These are phyloP conservation scores for Digitaria exilis DNA, from an alignment of 202 grass and related monocot species.

Conservation along the genomic window DNA sequence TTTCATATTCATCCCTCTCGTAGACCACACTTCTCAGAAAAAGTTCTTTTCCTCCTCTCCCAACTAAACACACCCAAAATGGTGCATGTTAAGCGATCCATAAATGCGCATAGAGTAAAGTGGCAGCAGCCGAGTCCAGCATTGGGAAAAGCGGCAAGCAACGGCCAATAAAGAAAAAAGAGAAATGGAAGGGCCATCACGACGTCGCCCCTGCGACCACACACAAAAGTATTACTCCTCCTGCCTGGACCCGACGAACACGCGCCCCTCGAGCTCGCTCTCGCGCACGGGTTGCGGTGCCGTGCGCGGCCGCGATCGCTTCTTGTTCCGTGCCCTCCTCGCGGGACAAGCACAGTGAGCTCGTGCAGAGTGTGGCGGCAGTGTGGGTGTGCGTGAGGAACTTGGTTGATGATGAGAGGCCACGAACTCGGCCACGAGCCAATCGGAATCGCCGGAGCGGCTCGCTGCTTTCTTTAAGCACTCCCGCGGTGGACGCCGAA, in stretches of 20 bases:
- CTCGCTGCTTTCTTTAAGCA: slow-evolving; percentile 40
- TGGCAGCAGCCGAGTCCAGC: not conserved
- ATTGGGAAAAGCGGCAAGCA: slow-evolving; percentile 52
- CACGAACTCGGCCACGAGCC: slow-evolving; percentile 63
- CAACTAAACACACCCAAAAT: no score
- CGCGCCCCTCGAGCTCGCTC: no score
- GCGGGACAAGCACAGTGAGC: not conserved
- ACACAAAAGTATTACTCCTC: slow-evolving; percentile 37
- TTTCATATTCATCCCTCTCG: no score
- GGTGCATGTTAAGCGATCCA: no score
- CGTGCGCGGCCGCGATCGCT: not conserved
- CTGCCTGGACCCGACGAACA: slow-evolving; percentile 48
- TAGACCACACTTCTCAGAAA: no score
- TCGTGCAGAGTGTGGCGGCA: not conserved
- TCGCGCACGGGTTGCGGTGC: slow-evolving; percentile 22
- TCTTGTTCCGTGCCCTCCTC: not conserved
- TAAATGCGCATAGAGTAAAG: slow-evolving; percentile 26
- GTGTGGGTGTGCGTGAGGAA: not conserved
- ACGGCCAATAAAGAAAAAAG: slow-evolving; percentile 54
- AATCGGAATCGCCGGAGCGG: slow-evolving; percentile 53
- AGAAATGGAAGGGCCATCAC: not conserved
- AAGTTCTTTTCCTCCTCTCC: no score
- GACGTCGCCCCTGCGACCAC: slow-evolving; percentile 46
- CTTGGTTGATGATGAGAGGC: not conserved
- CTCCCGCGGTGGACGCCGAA: slow-evolving; percentile 60